Conservation (phyloP, 441 rosid species). For the Erodium trifolium region DNA sequence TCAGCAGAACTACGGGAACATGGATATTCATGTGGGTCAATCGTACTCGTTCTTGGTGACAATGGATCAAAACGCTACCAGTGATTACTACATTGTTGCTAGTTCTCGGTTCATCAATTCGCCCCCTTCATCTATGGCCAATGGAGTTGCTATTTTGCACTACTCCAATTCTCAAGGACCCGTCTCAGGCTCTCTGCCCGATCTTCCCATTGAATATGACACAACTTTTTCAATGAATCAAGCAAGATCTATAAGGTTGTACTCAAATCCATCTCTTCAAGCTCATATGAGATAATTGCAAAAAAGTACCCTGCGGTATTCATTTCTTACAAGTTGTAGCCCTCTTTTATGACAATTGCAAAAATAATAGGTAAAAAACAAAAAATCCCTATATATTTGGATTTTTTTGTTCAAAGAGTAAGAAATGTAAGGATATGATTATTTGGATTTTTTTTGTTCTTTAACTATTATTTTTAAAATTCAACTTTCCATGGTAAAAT, state of each 20-base stretch:
- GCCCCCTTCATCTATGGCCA: slow-evolving; percentile 26
- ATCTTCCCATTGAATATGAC: slow-evolving; percentile 66
- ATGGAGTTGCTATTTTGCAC: slow-evolving; percentile 54
- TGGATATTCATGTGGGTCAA: slow-evolving; percentile 64
- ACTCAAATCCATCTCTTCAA: background rate
- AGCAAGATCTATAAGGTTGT: slow-evolving; percentile 76
- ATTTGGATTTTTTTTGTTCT: no score
- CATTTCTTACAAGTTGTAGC: no score
- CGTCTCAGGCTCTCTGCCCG: slow-evolving; percentile 64
- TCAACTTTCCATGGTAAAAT: no score
- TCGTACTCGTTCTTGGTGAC: slow-evolving; percentile 34
- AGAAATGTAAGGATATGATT: no score
- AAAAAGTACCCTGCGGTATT: no score
- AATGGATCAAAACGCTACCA: slow-evolving; percentile 65
- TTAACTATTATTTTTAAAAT: no score
- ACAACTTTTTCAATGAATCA: slow-evolving; percentile 77
- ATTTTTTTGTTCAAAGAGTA: no score
- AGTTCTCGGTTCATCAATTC: slow-evolving; percentile 57
- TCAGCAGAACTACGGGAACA: slow-evolving; percentile 58
- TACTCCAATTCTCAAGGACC: slow-evolving; percentile 64
- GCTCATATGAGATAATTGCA: background rate
- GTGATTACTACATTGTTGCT: slow-evolving; percentile 74
- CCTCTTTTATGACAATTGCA: no score
- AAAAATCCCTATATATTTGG: no score
- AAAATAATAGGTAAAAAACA: no score